Evolutionary conservation across 179 eudicot species (phyloP).

Genomic region (Beta corolliflora): DNA sequence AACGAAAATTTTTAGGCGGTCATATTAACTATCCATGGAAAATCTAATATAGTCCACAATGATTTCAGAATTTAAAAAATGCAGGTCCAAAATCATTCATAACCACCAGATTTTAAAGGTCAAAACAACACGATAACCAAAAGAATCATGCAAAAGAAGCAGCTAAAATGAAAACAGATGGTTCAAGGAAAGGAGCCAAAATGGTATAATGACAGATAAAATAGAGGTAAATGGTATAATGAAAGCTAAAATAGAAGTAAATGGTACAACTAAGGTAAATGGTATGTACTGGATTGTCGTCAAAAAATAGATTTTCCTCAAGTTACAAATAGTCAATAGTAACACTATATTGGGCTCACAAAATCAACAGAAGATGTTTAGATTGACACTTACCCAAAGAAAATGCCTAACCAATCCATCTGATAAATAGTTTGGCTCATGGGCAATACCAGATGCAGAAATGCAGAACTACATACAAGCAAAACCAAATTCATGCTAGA

Average conservation of each 20-base stretch:
- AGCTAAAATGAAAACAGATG: too few species aligned
- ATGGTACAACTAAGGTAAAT: background rate
- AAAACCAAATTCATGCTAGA: constrained; percentile 4
- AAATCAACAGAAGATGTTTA: background rate
- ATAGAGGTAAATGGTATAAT: background rate
- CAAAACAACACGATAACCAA: too few species aligned
- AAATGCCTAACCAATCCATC: constrained; percentile 15
- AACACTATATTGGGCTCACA: background rate
- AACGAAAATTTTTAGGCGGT: too few species aligned
- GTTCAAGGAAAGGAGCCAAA: background rate
- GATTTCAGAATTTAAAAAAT: too few species aligned
- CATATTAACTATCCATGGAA: too few species aligned
- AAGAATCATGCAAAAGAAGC: too few species aligned
- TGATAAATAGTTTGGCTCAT: background rate
- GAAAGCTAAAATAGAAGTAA: background rate
- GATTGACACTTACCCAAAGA: background rate
- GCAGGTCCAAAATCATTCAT: too few species aligned
- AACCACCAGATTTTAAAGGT: too few species aligned
- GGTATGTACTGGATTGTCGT: background rate
- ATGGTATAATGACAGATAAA: background rate
- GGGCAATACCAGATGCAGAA: background rate
- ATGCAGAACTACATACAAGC: background rate
- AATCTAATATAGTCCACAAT: too few species aligned
- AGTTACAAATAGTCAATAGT: background rate
- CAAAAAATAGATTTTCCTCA: background rate